Evolutionary conservation across 371 early-diverging fungal species (phyloP).

Genomic region (Mucor velutinosus): DNA sequence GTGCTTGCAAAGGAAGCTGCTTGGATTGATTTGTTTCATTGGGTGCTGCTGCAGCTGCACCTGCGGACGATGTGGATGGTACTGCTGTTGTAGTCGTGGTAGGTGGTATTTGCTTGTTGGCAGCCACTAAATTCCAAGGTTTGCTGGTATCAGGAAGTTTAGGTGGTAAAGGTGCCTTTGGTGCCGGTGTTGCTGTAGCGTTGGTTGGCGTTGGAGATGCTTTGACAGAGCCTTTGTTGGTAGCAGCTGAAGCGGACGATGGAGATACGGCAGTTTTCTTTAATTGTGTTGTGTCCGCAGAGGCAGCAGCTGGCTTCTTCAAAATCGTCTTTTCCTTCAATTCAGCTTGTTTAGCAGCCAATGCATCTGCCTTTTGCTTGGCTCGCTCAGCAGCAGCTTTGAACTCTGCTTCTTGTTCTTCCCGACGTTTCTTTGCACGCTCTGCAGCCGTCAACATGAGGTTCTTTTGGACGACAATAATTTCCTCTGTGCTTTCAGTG

Average conservation of each 20-base stretch:
- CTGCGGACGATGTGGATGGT: background rate
- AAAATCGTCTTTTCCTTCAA: background rate
- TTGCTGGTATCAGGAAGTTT: conserved; percentile 13
- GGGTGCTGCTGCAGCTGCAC: background rate
- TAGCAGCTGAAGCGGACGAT: background rate
- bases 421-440: conserved; percentile 50
- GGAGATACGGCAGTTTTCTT: background rate
- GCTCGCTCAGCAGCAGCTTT: conserved; percentile 50
- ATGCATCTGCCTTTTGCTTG: conserved; percentile 39
- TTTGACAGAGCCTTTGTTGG: background rate
- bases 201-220: background rate
- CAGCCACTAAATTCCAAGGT: conserved; percentile 25
- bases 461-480: conserved; percentile 39
- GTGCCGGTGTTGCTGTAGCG: background rate
- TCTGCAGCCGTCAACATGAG: conserved; percentile 52
- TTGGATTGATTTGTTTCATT: background rate
- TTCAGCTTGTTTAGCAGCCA: conserved; percentile 2
- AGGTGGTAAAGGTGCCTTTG: background rate
- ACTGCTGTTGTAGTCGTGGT: background rate
- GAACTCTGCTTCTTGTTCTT: conserved; percentile 50
- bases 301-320: background rate
- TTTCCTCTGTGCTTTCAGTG: conserved; percentile 24
- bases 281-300: background rate
- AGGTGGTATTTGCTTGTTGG: background rate
- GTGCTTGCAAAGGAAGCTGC: background rate